phyloP scores from a whole-genome alignment of 106 monocot species.

The Acorus calamus region DNA sequence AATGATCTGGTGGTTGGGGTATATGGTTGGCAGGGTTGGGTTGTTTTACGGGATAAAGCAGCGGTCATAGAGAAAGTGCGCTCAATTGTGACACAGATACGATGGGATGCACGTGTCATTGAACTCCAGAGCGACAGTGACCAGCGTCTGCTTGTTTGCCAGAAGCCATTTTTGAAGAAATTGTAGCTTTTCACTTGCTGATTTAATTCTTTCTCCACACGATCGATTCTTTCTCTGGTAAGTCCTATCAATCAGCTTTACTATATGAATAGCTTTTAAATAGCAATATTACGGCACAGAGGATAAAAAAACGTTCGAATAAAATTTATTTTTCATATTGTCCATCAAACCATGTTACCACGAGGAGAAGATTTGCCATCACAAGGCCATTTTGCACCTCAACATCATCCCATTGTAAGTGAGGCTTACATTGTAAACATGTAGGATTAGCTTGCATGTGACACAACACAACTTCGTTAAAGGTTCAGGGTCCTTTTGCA shows the following conservation, averaged over 20 bases:
- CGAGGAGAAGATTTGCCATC: no score
- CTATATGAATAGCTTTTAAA: no score
- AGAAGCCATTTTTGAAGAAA: slow-evolving; percentile 30
- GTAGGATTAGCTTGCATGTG: no score
- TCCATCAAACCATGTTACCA: no score
- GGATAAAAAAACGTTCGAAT: no score
- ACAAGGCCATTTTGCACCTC: no score
- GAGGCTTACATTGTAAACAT: no score
- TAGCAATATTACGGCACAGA: no score
- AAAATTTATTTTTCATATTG: no score
- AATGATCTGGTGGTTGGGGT: not conserved
- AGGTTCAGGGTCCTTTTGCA: no score
- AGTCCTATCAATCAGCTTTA: not conserved
- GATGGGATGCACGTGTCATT: slow-evolving; percentile 32
- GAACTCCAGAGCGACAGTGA: slow-evolving; percentile 15
- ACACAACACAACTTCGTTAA: no score
- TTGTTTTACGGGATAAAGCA: slow-evolving; percentile 18
- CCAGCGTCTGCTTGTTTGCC: slow-evolving; percentile 22
- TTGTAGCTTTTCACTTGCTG: slow-evolving; percentile 1
- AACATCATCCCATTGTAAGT: no score
- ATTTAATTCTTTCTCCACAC: not conserved
- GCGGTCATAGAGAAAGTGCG: slow-evolving; percentile 14
- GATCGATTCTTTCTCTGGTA: not conserved
- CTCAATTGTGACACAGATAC: slow-evolving; percentile 17
- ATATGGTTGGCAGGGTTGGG: slow-evolving; percentile 21